A percentile compares a stretch with the other conserved stretches of the same genome.
These are phyloP conservation scores for Lactifluus echinatus DNA, from an alignment of 768 basidiomycete genomes.

Conservation along the genomic window DNA sequence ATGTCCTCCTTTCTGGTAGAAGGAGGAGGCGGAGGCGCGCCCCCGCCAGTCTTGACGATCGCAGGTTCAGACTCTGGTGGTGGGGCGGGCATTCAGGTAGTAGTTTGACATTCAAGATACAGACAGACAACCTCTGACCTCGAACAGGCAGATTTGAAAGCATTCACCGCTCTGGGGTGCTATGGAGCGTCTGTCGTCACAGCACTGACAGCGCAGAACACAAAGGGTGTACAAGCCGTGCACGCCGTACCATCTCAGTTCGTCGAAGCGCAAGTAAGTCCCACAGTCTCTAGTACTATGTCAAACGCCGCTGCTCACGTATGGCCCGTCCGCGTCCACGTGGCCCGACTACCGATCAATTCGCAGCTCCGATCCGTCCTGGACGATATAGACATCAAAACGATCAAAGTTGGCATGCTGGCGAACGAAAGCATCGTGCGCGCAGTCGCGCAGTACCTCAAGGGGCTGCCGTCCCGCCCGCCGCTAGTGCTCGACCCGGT, in stretches of 20 bases:
- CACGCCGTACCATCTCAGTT: constrained; percentile 61
- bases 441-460: constrained; percentile 48
- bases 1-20: not conserved
- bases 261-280: constrained; percentile 60
- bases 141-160: constrained; percentile 74
- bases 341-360: not conserved
- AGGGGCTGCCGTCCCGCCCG: constrained; percentile 26
- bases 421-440: constrained; percentile 47
- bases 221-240: constrained; percentile 69
- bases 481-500: constrained; percentile 83
- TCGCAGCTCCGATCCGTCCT: constrained; percentile 60
- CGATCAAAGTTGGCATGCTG: constrained; percentile 90
- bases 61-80: constrained; percentile 79
- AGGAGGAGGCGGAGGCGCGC: not conserved
- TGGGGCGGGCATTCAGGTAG: constrained; percentile 85
- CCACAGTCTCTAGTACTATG: not conserved
- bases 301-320: not conserved
- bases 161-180: constrained; percentile 67
- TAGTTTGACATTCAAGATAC: not conserved
- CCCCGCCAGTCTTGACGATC: constrained; percentile 50
- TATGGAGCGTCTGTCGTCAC: constrained; percentile 81
- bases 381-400: constrained; percentile 58
- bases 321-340: no score
- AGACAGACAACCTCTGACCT: not conserved
- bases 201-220: constrained; percentile 87